Conservation (phyloP, 176 grass and related monocot genomes). For the Oryza nivara region DNA sequence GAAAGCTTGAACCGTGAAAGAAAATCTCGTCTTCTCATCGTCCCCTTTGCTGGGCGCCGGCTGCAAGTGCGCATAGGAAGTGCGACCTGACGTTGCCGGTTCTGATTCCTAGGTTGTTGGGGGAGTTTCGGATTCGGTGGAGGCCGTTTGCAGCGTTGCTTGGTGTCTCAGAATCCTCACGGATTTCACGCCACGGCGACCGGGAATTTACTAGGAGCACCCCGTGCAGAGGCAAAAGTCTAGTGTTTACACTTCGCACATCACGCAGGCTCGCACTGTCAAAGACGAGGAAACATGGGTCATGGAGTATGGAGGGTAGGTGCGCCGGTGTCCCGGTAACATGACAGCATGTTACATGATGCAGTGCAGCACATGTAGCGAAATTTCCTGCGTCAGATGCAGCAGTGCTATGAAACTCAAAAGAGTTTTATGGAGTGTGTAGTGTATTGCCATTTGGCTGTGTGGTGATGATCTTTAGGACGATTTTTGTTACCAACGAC, state of each 20-base stretch:
- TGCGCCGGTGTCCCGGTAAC: background rate
- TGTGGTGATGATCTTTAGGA: background rate
- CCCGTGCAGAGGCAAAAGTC: background rate
- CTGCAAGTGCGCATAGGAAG: background rate
- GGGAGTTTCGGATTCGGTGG: background rate
- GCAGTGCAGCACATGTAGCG: background rate
- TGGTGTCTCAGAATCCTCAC: background rate
- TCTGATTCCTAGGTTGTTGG: constrained; percentile 10
- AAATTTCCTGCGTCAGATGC: background rate
- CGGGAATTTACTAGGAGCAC: background rate
- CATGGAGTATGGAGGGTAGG: background rate
- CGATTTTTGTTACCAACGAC: background rate
- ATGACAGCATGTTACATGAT: background rate
- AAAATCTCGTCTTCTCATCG: no score
- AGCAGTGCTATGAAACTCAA: background rate
- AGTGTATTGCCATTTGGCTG: background rate
- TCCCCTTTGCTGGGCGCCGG: no score
- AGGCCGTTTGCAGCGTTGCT: background rate
- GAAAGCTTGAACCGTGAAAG: no score
- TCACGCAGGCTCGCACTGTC: background rate
- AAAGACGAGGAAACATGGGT: background rate
- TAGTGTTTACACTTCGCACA: constrained; percentile 1
- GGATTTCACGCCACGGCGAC: background rate
- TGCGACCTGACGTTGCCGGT: constrained; percentile 24
- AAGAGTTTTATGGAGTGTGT: background rate